phyloP scores from a whole-genome alignment of 805 yeast species.

The Zygosaccharomyces bailii region DNA sequence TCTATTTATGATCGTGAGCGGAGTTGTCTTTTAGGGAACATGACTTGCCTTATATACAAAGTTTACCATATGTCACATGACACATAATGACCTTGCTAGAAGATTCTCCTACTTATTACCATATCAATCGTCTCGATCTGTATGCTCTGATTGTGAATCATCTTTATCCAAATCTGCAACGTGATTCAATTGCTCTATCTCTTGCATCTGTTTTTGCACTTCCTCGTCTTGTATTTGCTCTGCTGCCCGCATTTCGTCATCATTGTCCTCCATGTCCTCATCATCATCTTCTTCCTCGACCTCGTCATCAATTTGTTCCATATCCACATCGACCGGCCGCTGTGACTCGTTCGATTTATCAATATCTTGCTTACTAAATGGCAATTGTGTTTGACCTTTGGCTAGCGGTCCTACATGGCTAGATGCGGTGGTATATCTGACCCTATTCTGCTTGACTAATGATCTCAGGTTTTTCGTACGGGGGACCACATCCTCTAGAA shows the following conservation, averaged over 20 bases:
- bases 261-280: conserved; percentile 15
- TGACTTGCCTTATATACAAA: conserved; percentile 1
- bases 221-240: conserved; percentile 6
- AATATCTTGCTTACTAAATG: conserved; percentile 13
- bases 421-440: conserved; percentile 23
- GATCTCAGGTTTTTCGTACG: conserved; percentile 23
- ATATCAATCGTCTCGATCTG: conserved; percentile 11
- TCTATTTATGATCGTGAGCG: neutral
- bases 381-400: conserved; percentile 17
- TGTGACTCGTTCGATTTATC: conserved; percentile 7
- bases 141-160: conserved; percentile 9
- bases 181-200: conserved; percentile 21
- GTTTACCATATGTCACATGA: conserved; percentile 6
- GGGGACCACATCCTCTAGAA: conserved; percentile 27
- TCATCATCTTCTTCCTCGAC: conserved; percentile 21
- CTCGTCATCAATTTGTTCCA: conserved; percentile 17
- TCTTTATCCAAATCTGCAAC: conserved; percentile 20
- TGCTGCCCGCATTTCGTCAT: conserved; percentile 16
- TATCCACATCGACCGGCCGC: conserved; percentile 12
- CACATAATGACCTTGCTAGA: conserved; percentile 5
- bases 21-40: neutral
- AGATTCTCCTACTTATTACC: neutral
- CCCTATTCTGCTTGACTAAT: conserved; percentile 23
- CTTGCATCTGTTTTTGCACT: conserved; percentile 18
- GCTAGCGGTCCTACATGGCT: conserved; percentile 7